phyloP scores from a whole-genome alignment of 2,329 filamentous ascomycete species.

The Aspergillus sp. region DNA sequence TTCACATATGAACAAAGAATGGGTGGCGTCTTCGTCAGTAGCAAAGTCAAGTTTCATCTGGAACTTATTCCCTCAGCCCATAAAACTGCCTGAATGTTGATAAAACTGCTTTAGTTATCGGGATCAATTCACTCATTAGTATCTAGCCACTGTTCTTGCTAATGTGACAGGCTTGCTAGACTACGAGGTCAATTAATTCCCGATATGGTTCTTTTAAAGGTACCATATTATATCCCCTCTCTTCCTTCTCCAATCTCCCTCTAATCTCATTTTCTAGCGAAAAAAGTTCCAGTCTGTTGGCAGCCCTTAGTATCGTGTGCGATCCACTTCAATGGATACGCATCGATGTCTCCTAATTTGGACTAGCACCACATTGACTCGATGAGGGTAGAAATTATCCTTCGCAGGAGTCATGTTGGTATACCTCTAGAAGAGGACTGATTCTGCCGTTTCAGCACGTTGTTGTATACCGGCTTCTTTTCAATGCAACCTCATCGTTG shows the following conservation, averaged over 20 bases:
- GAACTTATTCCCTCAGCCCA: background rate
- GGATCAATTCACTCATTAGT: too few relatives aligned
- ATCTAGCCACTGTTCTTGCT: too few relatives aligned
- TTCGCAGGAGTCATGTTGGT: too few relatives aligned
- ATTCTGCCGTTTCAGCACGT: too few relatives aligned
- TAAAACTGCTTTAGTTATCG: too few relatives aligned
- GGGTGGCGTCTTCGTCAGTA: background rate
- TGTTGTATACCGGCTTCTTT: too few relatives aligned
- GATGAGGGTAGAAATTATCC: background rate
- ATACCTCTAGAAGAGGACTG: too few relatives aligned
- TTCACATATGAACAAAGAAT: background rate
- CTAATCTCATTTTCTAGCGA: background rate
- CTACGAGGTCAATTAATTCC: too few relatives aligned
- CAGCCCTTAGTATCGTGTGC: conserved; percentile 23
- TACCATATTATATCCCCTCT: background rate
- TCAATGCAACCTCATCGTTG: too few relatives aligned
- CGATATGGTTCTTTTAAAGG: too few relatives aligned
- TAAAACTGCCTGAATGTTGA: background rate
- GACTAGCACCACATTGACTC: background rate
- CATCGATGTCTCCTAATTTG: too few relatives aligned
- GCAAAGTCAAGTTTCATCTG: background rate
- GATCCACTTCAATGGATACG: conserved; percentile 23
- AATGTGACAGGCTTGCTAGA: too few relatives aligned
- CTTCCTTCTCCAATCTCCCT: conserved; percentile 11
- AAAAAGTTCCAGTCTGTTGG: background rate